Evolutionary conservation across 148 eudicot species (phyloP), one percentile per base, ranked within the genome.

Genomic region (Limonium bicolor): DNA sequence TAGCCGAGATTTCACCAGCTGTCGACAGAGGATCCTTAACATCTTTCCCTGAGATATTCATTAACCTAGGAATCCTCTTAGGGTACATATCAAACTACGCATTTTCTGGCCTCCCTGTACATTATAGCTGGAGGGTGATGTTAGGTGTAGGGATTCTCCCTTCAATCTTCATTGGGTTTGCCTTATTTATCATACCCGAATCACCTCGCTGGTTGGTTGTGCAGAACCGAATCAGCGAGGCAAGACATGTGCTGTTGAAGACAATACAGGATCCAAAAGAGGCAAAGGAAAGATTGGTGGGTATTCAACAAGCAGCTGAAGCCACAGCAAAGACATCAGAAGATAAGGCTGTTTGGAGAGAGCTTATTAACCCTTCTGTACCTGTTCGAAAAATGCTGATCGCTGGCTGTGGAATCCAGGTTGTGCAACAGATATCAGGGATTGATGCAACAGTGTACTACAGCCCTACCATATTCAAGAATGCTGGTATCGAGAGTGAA

Each of bases 181-280:
- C 93, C 30, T 71, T 86, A 22, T 67, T 56, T 39, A 38, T 81
- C 9, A 82, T 86, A 35, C 96, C 93, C 0, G 96, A 86, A 61
- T 82, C 96, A 3, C 96, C 96, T 17, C 50, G 96, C 58, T 86
- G 96, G 96, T 48, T 86, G 17, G 76, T 86, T 5, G 31, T 78
- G 58, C 78, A 75, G 42, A 68, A 68, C 57, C 40, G 94, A 45
- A 61, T 70, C 2, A 82, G 72, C 3, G 84, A 86, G 64, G 96
- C 96, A 13, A 68, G 64, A 48, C 13, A 24, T 0, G 77, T 86
- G 22, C 64, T 86, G 4, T 11, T 48, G 10, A 86, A 55, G 59
- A 82, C 87, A 3, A 76, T 72, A 17, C 81, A 74, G 2, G 56
- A 56, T 18, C 74, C 75, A 25, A 52, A 38, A 7, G 94, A 82